Conservation (phyloP, 345 rosid genomes). For the Lepidium sativum region DNA sequence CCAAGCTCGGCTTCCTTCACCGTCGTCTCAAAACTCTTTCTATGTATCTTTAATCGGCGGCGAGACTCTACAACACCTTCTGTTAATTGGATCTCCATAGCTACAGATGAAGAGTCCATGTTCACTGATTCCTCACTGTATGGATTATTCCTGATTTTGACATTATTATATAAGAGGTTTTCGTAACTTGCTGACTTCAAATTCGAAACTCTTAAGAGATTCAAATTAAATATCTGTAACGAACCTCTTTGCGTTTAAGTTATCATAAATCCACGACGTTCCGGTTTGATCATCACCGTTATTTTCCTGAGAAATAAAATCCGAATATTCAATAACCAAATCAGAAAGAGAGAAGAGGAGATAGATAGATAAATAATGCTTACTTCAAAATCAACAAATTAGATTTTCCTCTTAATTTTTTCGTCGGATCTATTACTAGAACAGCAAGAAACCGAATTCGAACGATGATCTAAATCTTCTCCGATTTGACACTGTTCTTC, state of each 20-base stretch:
- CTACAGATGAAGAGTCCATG: background rate
- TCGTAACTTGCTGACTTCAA: background rate
- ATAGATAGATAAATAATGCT: background rate
- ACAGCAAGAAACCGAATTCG: conserved; percentile 6
- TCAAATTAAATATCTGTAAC: background rate
- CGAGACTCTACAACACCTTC: conserved; percentile 5
- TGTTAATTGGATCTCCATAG: background rate
- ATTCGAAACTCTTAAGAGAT: background rate
- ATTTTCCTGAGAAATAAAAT: background rate
- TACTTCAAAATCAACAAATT: conserved; percentile 6
- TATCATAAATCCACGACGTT: conserved; percentile 20
- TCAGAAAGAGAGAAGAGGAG: background rate
- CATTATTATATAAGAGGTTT: background rate
- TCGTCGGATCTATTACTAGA: conserved; percentile 12
- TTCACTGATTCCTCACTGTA: background rate
- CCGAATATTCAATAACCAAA: background rate
- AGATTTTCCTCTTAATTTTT: conserved; percentile 19
- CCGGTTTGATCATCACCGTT: conserved; percentile 1
- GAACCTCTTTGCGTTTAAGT: background rate
- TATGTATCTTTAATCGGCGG: background rate
- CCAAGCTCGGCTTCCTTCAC: conserved; percentile 10
- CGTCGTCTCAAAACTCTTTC: background rate
- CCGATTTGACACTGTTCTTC: conserved; percentile 7
- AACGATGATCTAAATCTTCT: background rate
- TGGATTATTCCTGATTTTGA: background rate